Base-by-base conservation (phyloP, 2,329 filamentous ascomycete species). In the Spiromastix sp. region DNA sequence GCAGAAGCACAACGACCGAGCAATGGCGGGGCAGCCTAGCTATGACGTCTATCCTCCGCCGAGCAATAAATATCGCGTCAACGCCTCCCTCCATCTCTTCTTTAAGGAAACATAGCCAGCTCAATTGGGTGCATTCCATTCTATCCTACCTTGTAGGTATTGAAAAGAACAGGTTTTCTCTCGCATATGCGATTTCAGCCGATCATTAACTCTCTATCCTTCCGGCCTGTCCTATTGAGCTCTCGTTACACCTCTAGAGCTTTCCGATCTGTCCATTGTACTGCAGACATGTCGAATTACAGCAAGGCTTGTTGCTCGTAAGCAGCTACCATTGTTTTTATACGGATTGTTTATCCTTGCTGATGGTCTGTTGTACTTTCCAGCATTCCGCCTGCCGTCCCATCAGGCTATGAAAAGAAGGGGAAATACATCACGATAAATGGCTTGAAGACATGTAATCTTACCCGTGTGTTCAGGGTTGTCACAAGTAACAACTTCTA, bases 361-460 rank as follows among this genome's bases (percentile, higher is more conserved):
- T 32, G 30, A 9, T 10, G 6, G 32, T 1, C 2, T 36, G 27
- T 24, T 35, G 36, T 37, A 44, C 33, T n/a, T 34, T 16, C 21
- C 32, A 63, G 61, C 5, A 61, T 64, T 41, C 61, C 61, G 13
- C 60, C 61, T 18, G 52, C 63, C 24, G 47, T 63, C 16, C 48
- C 57, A 34, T 51, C 60, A 42, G 59, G 52, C 35, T 78, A 77
- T 56, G 54, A 70, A 46, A 56, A 61, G 40, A 77, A 77, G 56
- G 74, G 74, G 34, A 59, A 70, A 46, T 79, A 69, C 50, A 73
- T 68, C 47, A 70, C 66, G 38, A 61, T 75, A 48, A 67, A 74
- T 57, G 74, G 74, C 44, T 45, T 78, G 59, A 77, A 77, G 58
- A 79, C 74, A 4, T 79, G 68, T 72, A 51, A 4, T n/a, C n/a